A percentile compares a stretch with the other conserved stretches of the same genome.
These are phyloP conservation scores for Leccinum uliginosum DNA, from an alignment of 768 basidiomycete species.

Conservation along the genomic window DNA sequence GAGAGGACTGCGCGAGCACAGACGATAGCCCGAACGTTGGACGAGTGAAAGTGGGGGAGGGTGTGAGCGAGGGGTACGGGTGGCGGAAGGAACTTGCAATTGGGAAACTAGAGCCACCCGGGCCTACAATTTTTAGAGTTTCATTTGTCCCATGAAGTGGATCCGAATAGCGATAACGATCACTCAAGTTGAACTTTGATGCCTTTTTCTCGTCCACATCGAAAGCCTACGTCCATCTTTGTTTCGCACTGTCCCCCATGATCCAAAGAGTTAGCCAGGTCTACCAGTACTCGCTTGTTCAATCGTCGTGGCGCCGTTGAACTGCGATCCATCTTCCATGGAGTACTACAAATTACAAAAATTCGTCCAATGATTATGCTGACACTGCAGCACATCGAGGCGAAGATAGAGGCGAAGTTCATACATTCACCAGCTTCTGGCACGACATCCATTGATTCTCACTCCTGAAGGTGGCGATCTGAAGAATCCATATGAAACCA, in stretches of 20 bases:
- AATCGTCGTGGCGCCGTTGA: background rate
- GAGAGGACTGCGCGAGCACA: no score
- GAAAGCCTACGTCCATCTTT: background rate
- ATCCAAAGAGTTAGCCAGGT: background rate
- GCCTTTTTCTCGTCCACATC: background rate
- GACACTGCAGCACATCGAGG: background rate
- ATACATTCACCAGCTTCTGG: background rate
- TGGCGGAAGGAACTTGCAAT: no score
- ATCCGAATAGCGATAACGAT: background rate
- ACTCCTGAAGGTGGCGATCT: background rate
- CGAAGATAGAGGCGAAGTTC: background rate
- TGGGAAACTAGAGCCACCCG: no score
- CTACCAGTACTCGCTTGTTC: background rate
- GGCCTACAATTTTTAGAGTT: no score
- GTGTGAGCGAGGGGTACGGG: no score
- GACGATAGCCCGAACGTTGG: no score
- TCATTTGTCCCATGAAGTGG: background rate
- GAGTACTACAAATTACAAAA: background rate
- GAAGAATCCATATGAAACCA: background rate
- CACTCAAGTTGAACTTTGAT: no score
- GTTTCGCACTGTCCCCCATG: background rate
- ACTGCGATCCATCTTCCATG: background rate
- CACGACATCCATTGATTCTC: background rate
- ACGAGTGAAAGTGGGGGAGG: no score
- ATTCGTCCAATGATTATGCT: background rate